Percentiles rank a stretch among this genome's conserved stretches.
These are phyloP conservation scores for Globisporangium cederbergense DNA, from an alignment of 352 stramenopile genomes.

Conservation along the genomic window DNA sequence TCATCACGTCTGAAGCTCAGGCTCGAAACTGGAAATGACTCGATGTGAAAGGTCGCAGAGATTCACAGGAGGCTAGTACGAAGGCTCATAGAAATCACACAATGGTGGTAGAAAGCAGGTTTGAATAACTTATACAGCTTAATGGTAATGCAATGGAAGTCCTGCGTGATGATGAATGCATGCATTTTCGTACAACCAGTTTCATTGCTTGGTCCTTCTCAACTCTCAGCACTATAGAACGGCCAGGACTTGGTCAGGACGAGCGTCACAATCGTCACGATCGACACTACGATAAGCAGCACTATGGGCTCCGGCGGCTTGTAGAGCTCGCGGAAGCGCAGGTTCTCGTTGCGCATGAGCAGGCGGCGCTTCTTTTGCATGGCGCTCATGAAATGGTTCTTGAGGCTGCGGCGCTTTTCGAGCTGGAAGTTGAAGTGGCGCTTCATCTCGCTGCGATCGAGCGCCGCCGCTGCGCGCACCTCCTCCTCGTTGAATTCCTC, in stretches of 20 bases:
- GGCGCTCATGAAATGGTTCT: conserved; percentile 35
- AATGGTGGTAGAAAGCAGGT: not conserved
- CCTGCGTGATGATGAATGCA: not conserved
- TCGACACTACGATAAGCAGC: conserved; percentile 41
- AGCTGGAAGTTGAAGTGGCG: conserved; percentile 48
- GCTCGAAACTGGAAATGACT: not conserved
- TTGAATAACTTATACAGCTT: conserved; percentile 7
- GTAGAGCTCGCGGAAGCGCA: conserved; percentile 78
- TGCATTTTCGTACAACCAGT: no score
- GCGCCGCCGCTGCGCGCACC: conserved; percentile 26
- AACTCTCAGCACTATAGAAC: conserved; percentile 42
- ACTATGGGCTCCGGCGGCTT: conserved; percentile 61
- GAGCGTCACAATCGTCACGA: conserved; percentile 64
- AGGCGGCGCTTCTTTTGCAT: conserved; percentile 63
- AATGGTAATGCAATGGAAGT: not conserved
- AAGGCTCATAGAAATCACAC: not conserved
- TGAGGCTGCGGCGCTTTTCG: conserved; percentile 30
- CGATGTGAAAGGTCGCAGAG: conserved; percentile 6
- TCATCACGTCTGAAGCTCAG: conserved; percentile 14
- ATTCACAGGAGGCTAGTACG: not conserved
- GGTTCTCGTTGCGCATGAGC: conserved; percentile 64
- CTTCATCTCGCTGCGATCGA: conserved; percentile 44
- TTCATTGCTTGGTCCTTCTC: not conserved
- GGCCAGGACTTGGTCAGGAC: conserved; percentile 77
- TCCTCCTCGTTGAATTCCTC: conserved; percentile 30